Percentiles rank a stretch among this genome's conserved stretches.
Evolutionary conservation across 2,329 filamentous ascomycete species (phyloP).

Genomic region (Acrodontium crateriforme): DNA sequence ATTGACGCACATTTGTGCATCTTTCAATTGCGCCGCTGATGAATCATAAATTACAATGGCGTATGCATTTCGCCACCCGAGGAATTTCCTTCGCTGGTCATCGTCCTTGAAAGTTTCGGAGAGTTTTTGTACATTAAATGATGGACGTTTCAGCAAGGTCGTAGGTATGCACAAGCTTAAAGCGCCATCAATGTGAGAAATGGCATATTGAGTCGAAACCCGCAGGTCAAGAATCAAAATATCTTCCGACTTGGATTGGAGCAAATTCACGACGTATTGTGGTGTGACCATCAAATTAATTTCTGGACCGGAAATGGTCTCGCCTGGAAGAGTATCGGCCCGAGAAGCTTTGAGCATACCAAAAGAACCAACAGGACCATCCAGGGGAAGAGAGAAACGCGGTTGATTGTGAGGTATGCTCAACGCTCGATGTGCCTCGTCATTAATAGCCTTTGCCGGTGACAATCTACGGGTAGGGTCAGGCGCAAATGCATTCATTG

Average conservation of each 20-base stretch:
- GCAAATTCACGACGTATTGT: conserved; percentile 35
- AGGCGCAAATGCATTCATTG: conserved; percentile 25
- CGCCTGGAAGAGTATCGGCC: conserved; percentile 34
- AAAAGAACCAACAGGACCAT: conserved; percentile 8
- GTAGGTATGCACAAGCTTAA: conserved; percentile 92
- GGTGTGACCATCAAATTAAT: conserved; percentile 31
- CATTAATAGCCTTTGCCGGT: conserved; percentile 28
- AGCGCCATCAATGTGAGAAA: conserved; percentile 62
- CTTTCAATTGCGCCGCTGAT: conserved; percentile 61
- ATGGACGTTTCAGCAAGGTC: conserved; percentile 77
- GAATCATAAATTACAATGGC: conserved; percentile 82
- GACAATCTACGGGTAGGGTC: conserved; percentile 33
- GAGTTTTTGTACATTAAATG: conserved; percentile 78
- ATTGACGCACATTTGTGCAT: conserved; percentile 67
- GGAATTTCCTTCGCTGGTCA: conserved; percentile 56
- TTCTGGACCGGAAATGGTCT: conserved; percentile 14
- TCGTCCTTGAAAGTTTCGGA: conserved; percentile 71
- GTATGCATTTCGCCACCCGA: conserved; percentile 58
- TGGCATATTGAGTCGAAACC: conserved; percentile 68
- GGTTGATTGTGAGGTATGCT: no score
- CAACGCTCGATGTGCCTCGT: conserved; percentile 15
- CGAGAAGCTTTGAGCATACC: conserved; percentile 16
- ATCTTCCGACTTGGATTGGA: conserved; percentile 32
- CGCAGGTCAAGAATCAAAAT: conserved; percentile 72
- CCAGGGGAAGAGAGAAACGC: conserved; percentile 18